Base-by-base conservation (phyloP, 2,329 filamentous ascomycete genomes). In the Fusarium mexicanum region DNA sequence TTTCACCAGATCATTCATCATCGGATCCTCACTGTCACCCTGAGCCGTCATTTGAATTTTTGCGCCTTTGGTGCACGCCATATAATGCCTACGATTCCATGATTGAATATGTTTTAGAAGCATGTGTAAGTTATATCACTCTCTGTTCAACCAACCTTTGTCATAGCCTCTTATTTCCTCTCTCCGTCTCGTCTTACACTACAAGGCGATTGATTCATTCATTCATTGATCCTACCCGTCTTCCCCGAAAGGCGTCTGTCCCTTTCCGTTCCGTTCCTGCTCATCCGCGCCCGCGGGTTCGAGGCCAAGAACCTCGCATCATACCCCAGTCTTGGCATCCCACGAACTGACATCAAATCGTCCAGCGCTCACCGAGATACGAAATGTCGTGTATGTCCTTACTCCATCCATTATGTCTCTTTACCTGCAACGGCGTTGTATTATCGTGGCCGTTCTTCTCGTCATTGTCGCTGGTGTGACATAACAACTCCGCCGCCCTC, bases 321-420 rank as follows among this genome's bases (percentile, higher is more conserved):
- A 70, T 70, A 70, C 75, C 79, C 77, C 77, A 69, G 79, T 76
- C 80, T 82, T 81, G 80, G 80, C 80, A 79, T 75, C 70, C 73
- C 69, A 73, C 67, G 76, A 80, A 81, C 82, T 83, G 78, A 81
- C 79, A 75, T 80, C 26, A 53, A 70, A 46, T 50, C 73, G 48
- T 53, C 80, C 79, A 86, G 85, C 85, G 82, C 85, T 86, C 80
- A 81, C 81, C 80, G 83, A 85, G 82, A 83, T 87, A 81, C 83
- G 83, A 83, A 87, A 87, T 85, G 84, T 83, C 81, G 84, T 87
- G 85, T 86, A 86, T 73, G 84, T 84, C 72, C 31, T 64, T 46
- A 37, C 53, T 61, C 46, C 64, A 35, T 37, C 43, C 31, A 29
- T 58, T 50, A 40, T 54, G 47, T 37, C 58, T 48, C 74, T 73